Percentiles rank a stretch among this genome's conserved stretches.
Conservation (phyloP, 2,329 filamentous ascomycete species). For the Pyrenochaeta sp. region DNA sequence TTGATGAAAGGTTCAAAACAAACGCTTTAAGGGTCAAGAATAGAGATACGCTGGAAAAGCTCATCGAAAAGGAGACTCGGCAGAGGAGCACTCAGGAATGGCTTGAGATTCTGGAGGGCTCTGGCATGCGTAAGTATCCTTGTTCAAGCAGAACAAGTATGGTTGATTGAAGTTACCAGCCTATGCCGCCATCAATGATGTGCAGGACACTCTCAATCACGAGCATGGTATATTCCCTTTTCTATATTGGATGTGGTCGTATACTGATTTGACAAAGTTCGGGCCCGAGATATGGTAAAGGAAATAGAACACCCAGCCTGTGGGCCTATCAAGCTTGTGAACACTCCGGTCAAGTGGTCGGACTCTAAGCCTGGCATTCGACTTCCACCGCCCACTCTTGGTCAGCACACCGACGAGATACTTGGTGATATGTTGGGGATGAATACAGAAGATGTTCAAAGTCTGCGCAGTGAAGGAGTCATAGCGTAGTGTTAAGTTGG, state of each 20-base stretch:
- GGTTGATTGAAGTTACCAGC: constrained; percentile 48
- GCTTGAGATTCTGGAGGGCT: constrained; percentile 86
- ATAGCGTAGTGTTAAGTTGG: constrained; percentile 33
- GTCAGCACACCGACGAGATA: constrained; percentile 51
- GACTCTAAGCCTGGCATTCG: constrained; percentile 79
- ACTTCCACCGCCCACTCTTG: constrained; percentile 81
- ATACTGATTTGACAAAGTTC: constrained; percentile 53
- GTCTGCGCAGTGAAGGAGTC: constrained; percentile 45
- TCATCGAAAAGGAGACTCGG: constrained; percentile 79
- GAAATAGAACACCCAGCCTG: constrained; percentile 85
- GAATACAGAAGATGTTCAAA: constrained; percentile 40
- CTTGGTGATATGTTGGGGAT: constrained; percentile 42
- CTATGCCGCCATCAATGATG: constrained; percentile 93
- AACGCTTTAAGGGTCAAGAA: constrained; percentile 71
- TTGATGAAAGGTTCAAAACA: constrained; percentile 64
- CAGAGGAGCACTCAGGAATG: constrained; percentile 87
- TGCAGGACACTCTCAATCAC: constrained; percentile 83
- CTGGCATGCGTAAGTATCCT: constrained; percentile 72
- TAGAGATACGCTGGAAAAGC: constrained; percentile 76
- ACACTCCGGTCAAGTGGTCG: constrained; percentile 94
- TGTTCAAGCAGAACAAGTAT: background rate
- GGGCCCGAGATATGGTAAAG: constrained; percentile 86
- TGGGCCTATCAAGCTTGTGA: constrained; percentile 87
- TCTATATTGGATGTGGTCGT: background rate
- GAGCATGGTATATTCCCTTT: constrained; percentile 71